Conservation (phyloP, 2,329 filamentous ascomycete species). For the Scedosporium aurantiacum region DNA sequence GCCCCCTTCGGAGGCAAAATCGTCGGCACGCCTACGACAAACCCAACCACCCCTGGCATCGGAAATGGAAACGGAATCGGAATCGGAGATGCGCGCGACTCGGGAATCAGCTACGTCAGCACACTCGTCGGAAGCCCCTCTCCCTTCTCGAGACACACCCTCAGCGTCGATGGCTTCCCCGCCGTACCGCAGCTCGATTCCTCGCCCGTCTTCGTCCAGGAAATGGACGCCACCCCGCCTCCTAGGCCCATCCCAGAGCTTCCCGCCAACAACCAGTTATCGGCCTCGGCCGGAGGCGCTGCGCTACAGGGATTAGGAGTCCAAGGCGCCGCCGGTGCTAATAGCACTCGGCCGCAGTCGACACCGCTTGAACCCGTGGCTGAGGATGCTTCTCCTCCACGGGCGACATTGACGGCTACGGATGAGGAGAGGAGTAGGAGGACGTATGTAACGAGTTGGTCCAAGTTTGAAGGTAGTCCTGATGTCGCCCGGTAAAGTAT, state of each 20-base stretch:
- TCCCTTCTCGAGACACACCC: not conserved
- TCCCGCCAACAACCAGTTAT: slow-evolving; percentile 14
- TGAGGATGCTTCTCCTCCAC: not conserved
- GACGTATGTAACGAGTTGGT: slow-evolving; percentile 5
- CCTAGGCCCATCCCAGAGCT: slow-evolving; percentile 20
- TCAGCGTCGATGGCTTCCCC: slow-evolving; percentile 14
- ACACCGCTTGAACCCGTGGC: not conserved
- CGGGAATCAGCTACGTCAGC: slow-evolving; percentile 9
- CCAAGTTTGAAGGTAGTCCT: not conserved
- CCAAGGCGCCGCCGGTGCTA: not conserved
- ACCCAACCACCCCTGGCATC: not conserved
- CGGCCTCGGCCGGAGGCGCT: not conserved
- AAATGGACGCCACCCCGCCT: slow-evolving; percentile 24
- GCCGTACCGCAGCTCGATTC: not conserved
- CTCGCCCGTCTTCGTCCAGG: slow-evolving; percentile 10
- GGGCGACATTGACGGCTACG: not conserved
- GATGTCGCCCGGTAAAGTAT: no score
- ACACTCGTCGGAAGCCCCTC: not conserved
- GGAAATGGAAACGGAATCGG: not conserved
- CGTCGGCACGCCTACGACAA: slow-evolving; percentile 13
- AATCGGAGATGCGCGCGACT: not conserved
- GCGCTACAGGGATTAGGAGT: not conserved
- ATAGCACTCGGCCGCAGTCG: not conserved
- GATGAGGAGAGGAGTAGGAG: not conserved
- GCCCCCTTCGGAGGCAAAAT: slow-evolving; percentile 33